Evolutionary conservation across 805 yeast species (phyloP).

Genomic region (Candida glaebosa): DNA sequence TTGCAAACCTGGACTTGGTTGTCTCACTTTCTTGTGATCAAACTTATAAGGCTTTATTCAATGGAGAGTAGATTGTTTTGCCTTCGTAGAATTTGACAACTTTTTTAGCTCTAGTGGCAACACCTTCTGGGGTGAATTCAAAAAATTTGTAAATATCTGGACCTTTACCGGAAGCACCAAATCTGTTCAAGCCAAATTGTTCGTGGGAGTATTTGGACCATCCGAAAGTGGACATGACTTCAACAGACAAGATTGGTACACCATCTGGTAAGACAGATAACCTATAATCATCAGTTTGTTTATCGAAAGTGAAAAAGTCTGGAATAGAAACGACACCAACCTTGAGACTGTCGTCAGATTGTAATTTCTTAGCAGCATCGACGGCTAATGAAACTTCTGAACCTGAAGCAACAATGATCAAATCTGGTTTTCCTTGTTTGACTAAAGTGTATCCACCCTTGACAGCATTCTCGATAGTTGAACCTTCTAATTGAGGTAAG

Average conservation of each 20-base stretch:
- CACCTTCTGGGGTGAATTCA: conserved; percentile 90
- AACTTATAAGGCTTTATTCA: conserved; percentile 68
- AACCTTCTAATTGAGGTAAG: conserved; percentile 91
- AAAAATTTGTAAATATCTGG: conserved; percentile 76
- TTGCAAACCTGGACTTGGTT: not conserved
- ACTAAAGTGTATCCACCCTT: conserved; percentile 91
- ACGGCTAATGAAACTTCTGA: conserved; percentile 86
- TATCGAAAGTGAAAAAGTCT: conserved; percentile 86
- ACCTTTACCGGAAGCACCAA: conserved; percentile 96
- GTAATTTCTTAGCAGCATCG: conserved; percentile 76
- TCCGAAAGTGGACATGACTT: conserved; percentile 86
- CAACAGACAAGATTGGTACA: conserved; percentile 88
- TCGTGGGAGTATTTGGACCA: conserved; percentile 96
- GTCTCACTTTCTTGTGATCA: not conserved
- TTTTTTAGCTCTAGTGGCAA: conserved; percentile 80
- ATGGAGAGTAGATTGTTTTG: conserved; percentile 65
- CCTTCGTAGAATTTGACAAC: conserved; percentile 84
- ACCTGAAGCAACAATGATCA: conserved; percentile 86
- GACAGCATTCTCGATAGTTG: conserved; percentile 83
- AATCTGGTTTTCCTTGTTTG: conserved; percentile 53
- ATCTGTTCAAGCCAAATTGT: conserved; percentile 92
- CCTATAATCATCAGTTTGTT: conserved; percentile 76
- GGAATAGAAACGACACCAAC: conserved; percentile 90
- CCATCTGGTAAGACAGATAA: conserved; percentile 91
- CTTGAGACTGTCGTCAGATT: conserved; percentile 58